Evolutionary conservation across 164 flowering plant species (phyloP).

Genomic region (Liriodendron chinense): DNA sequence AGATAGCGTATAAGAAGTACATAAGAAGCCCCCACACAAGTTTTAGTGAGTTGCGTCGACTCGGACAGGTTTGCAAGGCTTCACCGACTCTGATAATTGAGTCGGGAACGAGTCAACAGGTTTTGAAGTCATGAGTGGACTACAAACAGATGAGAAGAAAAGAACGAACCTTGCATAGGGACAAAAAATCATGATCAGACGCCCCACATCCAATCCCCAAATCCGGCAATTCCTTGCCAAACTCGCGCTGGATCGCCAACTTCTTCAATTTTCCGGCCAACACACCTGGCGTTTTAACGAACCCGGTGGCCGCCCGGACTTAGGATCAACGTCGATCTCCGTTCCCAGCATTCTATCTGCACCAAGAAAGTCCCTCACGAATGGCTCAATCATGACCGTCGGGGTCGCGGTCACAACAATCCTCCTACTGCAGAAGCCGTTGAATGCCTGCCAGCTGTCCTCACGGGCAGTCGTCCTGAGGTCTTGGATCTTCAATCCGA

Average conservation of each 20-base stretch:
- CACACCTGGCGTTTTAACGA: constrained; percentile 70
- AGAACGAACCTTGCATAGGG: constrained; percentile 72
- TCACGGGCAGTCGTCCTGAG: constrained; percentile 79
- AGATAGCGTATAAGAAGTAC: no score
- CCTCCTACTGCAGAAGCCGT: constrained; percentile 44
- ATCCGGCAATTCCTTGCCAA: constrained; percentile 69
- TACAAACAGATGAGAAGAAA: neutral
- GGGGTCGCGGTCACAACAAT: constrained; percentile 91
- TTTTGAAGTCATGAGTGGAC: no score
- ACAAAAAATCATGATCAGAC: constrained; percentile 82
- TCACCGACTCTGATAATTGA: no score
- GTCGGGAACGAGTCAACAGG: no score
- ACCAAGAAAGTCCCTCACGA: constrained; percentile 75
- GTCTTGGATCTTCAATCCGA: constrained; percentile 72
- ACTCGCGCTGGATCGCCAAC: constrained; percentile 59
- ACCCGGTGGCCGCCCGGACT: constrained; percentile 87
- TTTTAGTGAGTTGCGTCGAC: no score
- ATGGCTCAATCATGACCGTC: constrained; percentile 80
- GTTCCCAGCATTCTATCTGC: constrained; percentile 89
- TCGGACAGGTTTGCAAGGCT: no score
- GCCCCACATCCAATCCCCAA: constrained; percentile 79
- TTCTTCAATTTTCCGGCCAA: constrained; percentile 61
- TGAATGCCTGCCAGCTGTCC: constrained; percentile 69
- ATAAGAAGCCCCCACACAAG: no score
- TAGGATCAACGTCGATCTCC: constrained; percentile 70